phyloP scores from a whole-genome alignment of 2,329 filamentous ascomycete species.

The Cladosporium colombiae region DNA sequence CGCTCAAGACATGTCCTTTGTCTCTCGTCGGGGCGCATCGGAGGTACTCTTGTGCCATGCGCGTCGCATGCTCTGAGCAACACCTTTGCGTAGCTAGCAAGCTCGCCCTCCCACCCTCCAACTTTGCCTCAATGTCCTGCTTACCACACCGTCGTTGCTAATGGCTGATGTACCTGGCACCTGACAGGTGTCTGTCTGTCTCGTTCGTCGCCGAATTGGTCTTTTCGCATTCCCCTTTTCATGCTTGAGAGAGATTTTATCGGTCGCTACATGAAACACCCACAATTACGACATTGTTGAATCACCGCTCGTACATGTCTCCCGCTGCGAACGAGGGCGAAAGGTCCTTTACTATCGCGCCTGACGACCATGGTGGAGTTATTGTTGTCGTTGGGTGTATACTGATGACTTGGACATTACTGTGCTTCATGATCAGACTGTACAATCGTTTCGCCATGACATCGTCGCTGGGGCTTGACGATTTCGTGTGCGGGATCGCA shows the following conservation, averaged over 20 bases:
- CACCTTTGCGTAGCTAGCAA: conserved; percentile 4
- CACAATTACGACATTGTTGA: background rate
- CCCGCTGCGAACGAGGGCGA: conserved; percentile 19
- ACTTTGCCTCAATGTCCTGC: background rate
- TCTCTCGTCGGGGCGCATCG: background rate
- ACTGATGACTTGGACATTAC: conserved; percentile 29
- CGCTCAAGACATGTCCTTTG: background rate
- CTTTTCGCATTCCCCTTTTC: background rate
- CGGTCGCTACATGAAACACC: background rate
- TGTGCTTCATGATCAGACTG: conserved; percentile 29
- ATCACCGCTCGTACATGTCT: background rate
- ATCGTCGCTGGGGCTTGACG: conserved; percentile 29
- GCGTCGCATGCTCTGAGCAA: conserved; percentile 6
- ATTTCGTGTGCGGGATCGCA: conserved; percentile 27
- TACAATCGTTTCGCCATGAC: conserved; percentile 30
- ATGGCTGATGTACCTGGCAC: conserved; percentile 6
- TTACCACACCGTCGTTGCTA: background rate
- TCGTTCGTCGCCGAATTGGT: background rate
- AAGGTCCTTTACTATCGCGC: conserved; percentile 28
- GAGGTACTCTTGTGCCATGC: conserved; percentile 9
- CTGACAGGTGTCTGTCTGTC: conserved; percentile 4
- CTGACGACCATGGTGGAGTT: conserved; percentile 30
- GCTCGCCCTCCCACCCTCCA: conserved; percentile 1
- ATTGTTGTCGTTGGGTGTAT: conserved; percentile 29
- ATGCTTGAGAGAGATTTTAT: background rate